Base-by-base conservation (phyloP, 495 filamentous ascomycete species). In the Lentithecium fluviatile region DNA sequence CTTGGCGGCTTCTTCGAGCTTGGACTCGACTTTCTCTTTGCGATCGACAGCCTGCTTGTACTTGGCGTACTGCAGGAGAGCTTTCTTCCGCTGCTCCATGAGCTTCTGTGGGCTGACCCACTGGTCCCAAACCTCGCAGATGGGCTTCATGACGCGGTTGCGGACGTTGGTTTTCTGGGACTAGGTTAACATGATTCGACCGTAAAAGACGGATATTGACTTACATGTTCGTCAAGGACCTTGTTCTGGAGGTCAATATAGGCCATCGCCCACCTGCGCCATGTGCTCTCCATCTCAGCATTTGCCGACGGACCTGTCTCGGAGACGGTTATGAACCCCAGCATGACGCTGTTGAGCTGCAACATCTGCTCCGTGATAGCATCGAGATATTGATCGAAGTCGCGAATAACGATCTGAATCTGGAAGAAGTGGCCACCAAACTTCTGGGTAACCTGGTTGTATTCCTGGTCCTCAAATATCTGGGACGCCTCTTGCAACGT, bases 61-160 rank as follows among this genome's bases (percentile, higher is more conserved):
- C 60, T 87, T 88, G 53, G 90, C 88, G 72, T 91, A 97, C 69
- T 96, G 92, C 36, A 89, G 75, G 5, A 95, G 82, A 29, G 90
- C 87, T 75, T 97, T 97, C 53, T 90, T 85, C 11, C 94, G 86
- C 73, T 97, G 96, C 64, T 87, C 86, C 85, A 97, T 96, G 5
- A 95, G 83, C 47, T 87, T 84, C 38, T 88, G 85, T 1, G 93
- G 90, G 1, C 45, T 20, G 50, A 88, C 84, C 63, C 95, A 87
- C 10, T 91, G 80, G 68, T 86, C 84, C 56, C 96, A 84, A 32
- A 96, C 76, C 24, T 83, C 83, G 66, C 89, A 82, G 74, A 97
- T 90, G 1, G 94, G 94, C 55, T 93, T 86, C 52, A 96, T 90
- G 47, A 95, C 88, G 64, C 87, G 84, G 72, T 88, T 90, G 13